Conservation (phyloP, 495 filamentous ascomycete genomes). For the Daldinia concentrica region DNA sequence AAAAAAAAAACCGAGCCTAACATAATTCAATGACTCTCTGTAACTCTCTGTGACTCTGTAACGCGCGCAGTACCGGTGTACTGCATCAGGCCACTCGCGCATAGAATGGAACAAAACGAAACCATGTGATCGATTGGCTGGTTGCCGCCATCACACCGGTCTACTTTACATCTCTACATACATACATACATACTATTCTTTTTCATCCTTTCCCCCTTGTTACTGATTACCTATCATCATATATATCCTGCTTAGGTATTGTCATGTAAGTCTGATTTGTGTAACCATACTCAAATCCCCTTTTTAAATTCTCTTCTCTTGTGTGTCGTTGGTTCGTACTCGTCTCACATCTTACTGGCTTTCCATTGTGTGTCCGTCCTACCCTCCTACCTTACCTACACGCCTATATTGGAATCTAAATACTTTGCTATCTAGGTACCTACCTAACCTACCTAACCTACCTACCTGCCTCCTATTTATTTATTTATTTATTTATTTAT, state of each 20-base stretch:
- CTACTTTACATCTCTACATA: neutral
- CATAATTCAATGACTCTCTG: neutral
- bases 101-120: constrained; percentile 19
- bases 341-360: neutral
- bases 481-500: too few relatives aligned
- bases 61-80: constrained; percentile 16
- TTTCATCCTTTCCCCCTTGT: neutral
- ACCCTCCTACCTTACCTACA: neutral
- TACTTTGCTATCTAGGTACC: constrained; percentile 9
- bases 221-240: constrained; percentile 4
- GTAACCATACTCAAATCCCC: constrained; percentile 16
- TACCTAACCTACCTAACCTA: constrained; percentile 3
- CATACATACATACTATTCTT: too few relatives aligned
- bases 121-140: constrained; percentile 29
- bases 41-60: neutral
- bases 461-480: too few relatives aligned
- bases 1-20: neutral
- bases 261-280: constrained; percentile 11
- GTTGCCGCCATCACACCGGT: constrained; percentile 40
- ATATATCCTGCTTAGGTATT: neutral
- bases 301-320: neutral
- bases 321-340: constrained; percentile 2
- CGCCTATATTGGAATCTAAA: neutral
- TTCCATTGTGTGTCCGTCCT: neutral
- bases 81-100: constrained; percentile 22